Percentiles rank a stretch among this genome's conserved stretches.
Conservation (phyloP, 2,329 filamentous ascomycete genomes). For the Chaetomium strumarium region DNA sequence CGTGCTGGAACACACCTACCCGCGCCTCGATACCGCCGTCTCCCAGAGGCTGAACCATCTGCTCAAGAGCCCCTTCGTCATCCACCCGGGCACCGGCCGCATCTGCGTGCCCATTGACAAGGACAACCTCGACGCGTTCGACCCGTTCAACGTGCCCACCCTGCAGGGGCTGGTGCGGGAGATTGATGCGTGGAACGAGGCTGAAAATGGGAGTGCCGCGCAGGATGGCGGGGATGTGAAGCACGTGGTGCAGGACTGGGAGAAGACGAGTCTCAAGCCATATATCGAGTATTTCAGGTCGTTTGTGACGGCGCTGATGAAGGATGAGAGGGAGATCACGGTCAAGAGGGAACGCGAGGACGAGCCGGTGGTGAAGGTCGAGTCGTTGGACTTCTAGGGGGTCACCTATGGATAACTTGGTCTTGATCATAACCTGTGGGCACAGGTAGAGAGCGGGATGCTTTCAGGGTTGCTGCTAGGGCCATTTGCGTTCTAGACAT, state of each 20-base stretch:
- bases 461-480: no score
- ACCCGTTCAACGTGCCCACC: constrained; percentile 83
- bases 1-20: constrained; percentile 95
- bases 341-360: constrained; percentile 52
- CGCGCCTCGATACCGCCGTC: constrained; percentile 91
- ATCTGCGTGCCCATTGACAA: constrained; percentile 94
- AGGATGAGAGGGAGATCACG: constrained; percentile 58
- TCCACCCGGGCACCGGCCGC: constrained; percentile 88
- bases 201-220: constrained; percentile 16
- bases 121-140: constrained; percentile 67
- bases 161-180: constrained; percentile 75
- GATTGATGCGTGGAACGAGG: constrained; percentile 67
- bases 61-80: constrained; percentile 93
- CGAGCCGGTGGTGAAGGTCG: constrained; percentile 29
- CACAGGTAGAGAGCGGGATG: no score
- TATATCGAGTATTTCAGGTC: constrained; percentile 85
- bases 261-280: constrained; percentile 91
- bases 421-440: no score
- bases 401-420: no score
- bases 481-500: no score
- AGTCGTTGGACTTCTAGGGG: constrained; percentile 22
- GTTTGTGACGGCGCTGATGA: constrained; percentile 74
- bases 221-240: constrained; percentile 25
- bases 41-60: constrained; percentile 98
- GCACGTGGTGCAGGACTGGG: constrained; percentile 70